These are phyloP conservation scores for Plectosphaerella cucumerina DNA, from an alignment of 2,329 filamentous ascomycete species.

Conservation along the genomic window DNA sequence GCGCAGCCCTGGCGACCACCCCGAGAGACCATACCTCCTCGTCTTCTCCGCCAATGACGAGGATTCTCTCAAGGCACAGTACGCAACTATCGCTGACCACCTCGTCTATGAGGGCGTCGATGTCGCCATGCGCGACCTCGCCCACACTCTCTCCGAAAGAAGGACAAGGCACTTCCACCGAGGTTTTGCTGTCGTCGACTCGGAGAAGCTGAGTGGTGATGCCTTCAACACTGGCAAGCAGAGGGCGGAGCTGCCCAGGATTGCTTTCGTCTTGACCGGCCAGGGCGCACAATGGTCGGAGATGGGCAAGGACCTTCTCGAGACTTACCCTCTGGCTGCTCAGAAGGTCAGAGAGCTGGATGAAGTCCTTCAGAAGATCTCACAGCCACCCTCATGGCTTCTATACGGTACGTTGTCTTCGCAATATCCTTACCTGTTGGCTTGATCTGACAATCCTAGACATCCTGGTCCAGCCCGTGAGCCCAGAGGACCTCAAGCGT, in stretches of 20 bases:
- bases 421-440: not conserved
- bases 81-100: not conserved
- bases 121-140: not conserved
- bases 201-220: not conserved
- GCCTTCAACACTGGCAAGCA: not conserved
- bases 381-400: constrained; percentile 20
- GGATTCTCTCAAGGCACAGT: not conserved
- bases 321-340: constrained; percentile 6
- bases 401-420: constrained; percentile 18
- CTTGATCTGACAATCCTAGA: constrained; percentile 14
- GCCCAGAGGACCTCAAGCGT: constrained; percentile 22
- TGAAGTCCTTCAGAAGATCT: constrained; percentile 8
- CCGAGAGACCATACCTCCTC: constrained; percentile 10
- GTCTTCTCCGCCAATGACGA: constrained; percentile 5
- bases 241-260: not conserved
- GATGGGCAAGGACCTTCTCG: constrained; percentile 17
- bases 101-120: not conserved
- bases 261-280: constrained; percentile 23
- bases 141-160: not conserved
- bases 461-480: constrained; percentile 24
- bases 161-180: not conserved
- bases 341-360: constrained; percentile 16
- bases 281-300: constrained; percentile 26
- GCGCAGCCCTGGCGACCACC: not conserved
- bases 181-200: not conserved